Evolutionary conservation across 306 rosid genomes (phyloP), one percentile per base, ranked within the genome.

Genomic region (Quillaja saponaria): DNA sequence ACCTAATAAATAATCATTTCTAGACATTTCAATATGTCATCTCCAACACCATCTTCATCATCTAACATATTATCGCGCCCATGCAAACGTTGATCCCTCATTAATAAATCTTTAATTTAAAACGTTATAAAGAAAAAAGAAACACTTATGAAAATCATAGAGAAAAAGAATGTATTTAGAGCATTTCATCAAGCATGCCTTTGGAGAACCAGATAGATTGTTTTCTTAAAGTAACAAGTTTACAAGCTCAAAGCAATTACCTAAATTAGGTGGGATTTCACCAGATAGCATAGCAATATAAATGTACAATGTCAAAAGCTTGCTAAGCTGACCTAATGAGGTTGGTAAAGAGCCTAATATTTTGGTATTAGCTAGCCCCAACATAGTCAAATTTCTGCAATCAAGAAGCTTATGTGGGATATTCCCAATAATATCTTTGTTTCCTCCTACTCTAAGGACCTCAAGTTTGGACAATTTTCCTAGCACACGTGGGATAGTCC

Each of bases 211-310:
- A 25, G 2, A 25, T 25, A 25, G 31, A 25, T 4, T 25, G 31
- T 25, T 25, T 25, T 25, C 31, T 1, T 25, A 25, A 25, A 25
- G 31, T 1, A 25, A 25, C 31, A 25, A 25, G 31, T 25, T 56
- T 0, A 84, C 83, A 56, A 92, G 94, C 67, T 86, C 95, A 63
- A 94, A 86, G 69, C 96, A 92, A 71, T 86, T 82, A 77, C 98
- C 95, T 79, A 88, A 58, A 64, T 84, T 95, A 0, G 77, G 45
- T n/a, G 98, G 96, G 42, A 92, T 92, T 44, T 86, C 98, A 53
- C 96, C 95, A 41, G 96, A 92, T 44, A 88, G 21, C 96, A 88
- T 88, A 7, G 96, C 84, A 19, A 95, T 92, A 66, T 92, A 92
- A 34, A 92, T 82, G 8, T 94, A 88, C 78, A 92, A 49, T 13